Evolutionary conservation across 2,329 filamentous ascomycete genomes (phyloP), one percentile per base, ranked within the genome.

Genomic region (Stagonosporopsis tanaceti): DNA sequence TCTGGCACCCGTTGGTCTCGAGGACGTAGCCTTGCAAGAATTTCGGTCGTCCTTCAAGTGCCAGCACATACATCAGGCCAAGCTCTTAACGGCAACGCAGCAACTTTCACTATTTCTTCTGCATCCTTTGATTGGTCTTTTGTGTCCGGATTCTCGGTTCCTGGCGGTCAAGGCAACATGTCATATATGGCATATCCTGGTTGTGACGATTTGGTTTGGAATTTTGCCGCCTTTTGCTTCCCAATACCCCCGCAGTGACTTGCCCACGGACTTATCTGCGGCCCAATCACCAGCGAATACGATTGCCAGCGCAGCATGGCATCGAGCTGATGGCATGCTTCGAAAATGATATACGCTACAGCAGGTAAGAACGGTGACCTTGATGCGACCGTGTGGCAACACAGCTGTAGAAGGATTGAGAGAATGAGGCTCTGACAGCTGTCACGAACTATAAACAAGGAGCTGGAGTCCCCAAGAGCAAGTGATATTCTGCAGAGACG

Each of bases 361-460:
- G 59, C 61, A 67, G 60, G 62, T 32, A 51, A 64, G 62, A 63
- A 50, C 52, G 47, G 50, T 54, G 57, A 60, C 60, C 61, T 66
- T 54, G 57, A 66, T 57, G 60, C 61, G 62, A 57, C 51, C 52
- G 56, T 68, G 62, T 67, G 68, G 69, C 64, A 64, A 68, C 63
- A 52, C 47, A 46, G 57, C 55, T 61, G 50, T 54, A 59, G 60
- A 59, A 61, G 63, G 60, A 65, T 57, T 50, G 59, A 58, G 57
- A 61, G 57, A 65, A 63, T 71, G 70, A 66, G 65, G 64, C 65
- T 68, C 56, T 61, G 47, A 60, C 61, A 59, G 46, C 56, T 62
- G 47, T 64, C 52, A 48, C 55, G 46, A 59, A 69, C 58, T 75
- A 75, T 75, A 75, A 71, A 73, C 70, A 71, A 63, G 57, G 53